Evolutionary conservation across 129 eudicot species (phyloP), one percentile per base, ranked within the genome.

Genomic region (Flaveria linearis): DNA sequence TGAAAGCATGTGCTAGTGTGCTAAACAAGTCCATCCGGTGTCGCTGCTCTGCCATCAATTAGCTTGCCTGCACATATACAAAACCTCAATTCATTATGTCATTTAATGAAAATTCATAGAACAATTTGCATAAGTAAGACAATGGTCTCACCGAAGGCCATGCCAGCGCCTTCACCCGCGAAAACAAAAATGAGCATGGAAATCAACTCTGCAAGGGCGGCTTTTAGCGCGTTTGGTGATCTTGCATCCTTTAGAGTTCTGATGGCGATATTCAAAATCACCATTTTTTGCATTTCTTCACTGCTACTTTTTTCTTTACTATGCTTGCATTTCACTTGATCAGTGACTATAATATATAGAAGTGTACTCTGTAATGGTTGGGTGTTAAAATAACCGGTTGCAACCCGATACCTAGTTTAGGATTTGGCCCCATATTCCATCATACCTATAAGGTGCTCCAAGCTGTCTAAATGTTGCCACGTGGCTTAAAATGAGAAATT

Each of bases 131-230:
- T 28, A 66, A 65, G 7, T 13, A 5, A 12, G 16, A 55, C 18
- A 33, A 18, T 55, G 39, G 0, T 53, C 75, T 84, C 65, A 84
- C 81, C 83, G 49, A 78, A 86, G 50, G 92, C 92, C 96, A 90
- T 90, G 84, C 89, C 96, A 4, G 90, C 84, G 26, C 92, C 96
- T 85, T 90, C 87, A 8, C 96, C 90, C 2, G 96, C 96, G 28
- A 87, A 90, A 72, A 90, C 90, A 71, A 90, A 90, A 81, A 90
- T 84, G 81, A 87, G 88, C 90, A 86, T 86, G 2, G 89, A 87
- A 73, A 90, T 90, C 82, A 90, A 90, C 92, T 90, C 96, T 1
- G 96, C 96, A 33, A 87, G 79, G 42, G 92, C n/a, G 92, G 92
- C 92, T 78, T 84, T 90, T n/a, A 90, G 72, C 83, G 92, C 85